Evolutionary conservation across 441 rosid species (phyloP).

Genomic region (Sinapis alba): DNA sequence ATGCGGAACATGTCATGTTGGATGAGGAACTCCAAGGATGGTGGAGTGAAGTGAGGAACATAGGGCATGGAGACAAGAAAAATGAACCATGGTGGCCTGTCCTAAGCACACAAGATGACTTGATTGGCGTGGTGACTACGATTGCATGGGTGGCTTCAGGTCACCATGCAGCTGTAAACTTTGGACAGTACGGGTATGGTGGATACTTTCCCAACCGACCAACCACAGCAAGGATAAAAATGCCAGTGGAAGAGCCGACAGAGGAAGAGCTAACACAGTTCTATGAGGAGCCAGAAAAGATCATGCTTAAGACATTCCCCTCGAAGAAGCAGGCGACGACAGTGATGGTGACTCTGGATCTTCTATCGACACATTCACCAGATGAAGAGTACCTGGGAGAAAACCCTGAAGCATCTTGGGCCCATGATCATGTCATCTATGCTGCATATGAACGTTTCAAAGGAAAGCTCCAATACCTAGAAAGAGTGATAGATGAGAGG

Average conservation of each 20-base stretch:
- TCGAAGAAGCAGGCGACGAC: conserved; percentile 62
- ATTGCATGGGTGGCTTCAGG: conserved; percentile 55
- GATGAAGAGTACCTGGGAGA: conserved; percentile 82
- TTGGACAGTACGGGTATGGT: conserved; percentile 41
- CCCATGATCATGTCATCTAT: conserved; percentile 43
- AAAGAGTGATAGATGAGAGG: conserved; percentile 40
- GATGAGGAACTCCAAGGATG: conserved; percentile 82
- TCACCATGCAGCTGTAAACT: conserved; percentile 34
- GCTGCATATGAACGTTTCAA: conserved; percentile 62
- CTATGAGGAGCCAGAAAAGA: conserved; percentile 44
- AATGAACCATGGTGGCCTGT: conserved; percentile 58
- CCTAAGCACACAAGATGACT: conserved; percentile 46
- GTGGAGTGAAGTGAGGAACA: conserved; percentile 69
- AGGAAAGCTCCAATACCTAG: conserved; percentile 39
- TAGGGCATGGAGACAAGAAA: conserved; percentile 72
- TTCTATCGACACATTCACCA: conserved; percentile 64
- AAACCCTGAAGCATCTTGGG: conserved; percentile 53
- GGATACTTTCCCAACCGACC: conserved; percentile 84
- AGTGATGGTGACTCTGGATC: conserved; percentile 58
- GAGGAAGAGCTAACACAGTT: conserved; percentile 48
- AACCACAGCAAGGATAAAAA: conserved; percentile 52
- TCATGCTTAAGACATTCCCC: conserved; percentile 55
- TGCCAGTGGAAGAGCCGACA: conserved; percentile 59
- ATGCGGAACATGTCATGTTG: conserved; percentile 27
- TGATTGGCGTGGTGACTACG: conserved; percentile 47